A percentile compares a stretch with the other conserved stretches of the same genome.
phyloP scores from a whole-genome alignment of 495 filamentous ascomycete genomes.

The Trichoderma parareesei region DNA sequence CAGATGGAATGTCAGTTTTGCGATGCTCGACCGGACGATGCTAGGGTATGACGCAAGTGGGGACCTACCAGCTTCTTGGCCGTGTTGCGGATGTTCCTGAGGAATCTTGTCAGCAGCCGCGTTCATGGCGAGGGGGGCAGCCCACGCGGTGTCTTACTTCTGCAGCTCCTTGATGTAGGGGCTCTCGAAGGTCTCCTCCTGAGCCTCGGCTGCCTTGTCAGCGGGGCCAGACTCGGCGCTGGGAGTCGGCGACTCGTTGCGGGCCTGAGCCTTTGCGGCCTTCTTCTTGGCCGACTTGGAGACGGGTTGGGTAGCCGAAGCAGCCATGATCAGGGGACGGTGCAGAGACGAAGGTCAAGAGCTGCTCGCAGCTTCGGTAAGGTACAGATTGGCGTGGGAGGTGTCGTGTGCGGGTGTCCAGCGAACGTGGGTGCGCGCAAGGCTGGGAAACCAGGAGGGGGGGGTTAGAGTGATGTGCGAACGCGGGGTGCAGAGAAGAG shows the following conservation, averaged over 20 bases:
- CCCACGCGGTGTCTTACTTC: conserved; percentile 50
- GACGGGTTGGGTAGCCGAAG: conserved; percentile 37
- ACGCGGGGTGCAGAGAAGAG: not conserved
- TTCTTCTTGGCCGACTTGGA: conserved; percentile 66
- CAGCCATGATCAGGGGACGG: conserved; percentile 34
- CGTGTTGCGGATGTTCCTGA: conserved; percentile 73
- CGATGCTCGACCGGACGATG: conserved; percentile 7
- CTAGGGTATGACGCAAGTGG: conserved; percentile 3
- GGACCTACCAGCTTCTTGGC: conserved; percentile 77
- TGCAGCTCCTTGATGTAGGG: conserved; percentile 75
- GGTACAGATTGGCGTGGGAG: not conserved
- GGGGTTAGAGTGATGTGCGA: not conserved
- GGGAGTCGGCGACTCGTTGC: conserved; percentile 40
- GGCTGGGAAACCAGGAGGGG: not conserved
- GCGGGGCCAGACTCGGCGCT: conserved; percentile 28
- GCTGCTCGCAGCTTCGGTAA: not conserved
- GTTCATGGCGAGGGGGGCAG: not conserved
- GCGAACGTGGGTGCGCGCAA: not conserved
- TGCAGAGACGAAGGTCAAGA: conserved; percentile 11
- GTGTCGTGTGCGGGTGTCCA: conserved; percentile 4
- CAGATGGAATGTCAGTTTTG: conserved; percentile 7
- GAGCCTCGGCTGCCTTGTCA: conserved; percentile 38
- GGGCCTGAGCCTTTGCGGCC: conserved; percentile 50
- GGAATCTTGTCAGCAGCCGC: conserved; percentile 19
- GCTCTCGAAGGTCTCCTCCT: conserved; percentile 54